These are phyloP conservation scores for Cunninghamia lanceolata DNA, from an alignment of 75 land plant genomes.

Conservation along the genomic window DNA sequence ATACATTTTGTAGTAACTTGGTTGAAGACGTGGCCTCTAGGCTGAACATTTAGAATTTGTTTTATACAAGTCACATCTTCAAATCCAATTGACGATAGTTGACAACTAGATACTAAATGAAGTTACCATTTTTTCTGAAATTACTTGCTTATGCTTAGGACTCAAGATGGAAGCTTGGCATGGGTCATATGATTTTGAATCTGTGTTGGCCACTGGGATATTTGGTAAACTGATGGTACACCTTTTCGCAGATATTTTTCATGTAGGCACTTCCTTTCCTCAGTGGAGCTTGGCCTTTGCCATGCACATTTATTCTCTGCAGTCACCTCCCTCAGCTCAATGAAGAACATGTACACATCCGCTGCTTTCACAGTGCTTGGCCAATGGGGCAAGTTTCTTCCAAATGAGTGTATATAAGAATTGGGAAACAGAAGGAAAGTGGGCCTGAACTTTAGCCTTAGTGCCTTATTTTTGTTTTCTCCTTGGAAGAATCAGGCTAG, in stretches of 20 bases:
- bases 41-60: neutral
- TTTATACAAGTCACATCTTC: neutral
- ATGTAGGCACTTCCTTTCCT: neutral
- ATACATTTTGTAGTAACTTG: neutral
- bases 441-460: neutral
- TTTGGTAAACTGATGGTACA: neutral
- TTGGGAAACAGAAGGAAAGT: neutral
- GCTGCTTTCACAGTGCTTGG: neutral
- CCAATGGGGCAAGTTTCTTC: neutral
- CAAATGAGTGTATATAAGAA: neutral
- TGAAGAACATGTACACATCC: neutral
- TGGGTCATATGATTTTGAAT: neutral
- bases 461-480: neutral
- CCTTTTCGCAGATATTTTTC: neutral
- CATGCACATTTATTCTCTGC: neutral
- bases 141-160: neutral
- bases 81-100: neutral
- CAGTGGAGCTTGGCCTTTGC: neutral
- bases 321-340: neutral
- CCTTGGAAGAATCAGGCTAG: neutral
- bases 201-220: neutral
- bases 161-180: neutral
- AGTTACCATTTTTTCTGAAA: neutral
- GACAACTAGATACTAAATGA: neutral
- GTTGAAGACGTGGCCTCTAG: neutral